Evolutionary conservation across 345 rosid genomes (phyloP).

Genomic region (Noccaea caerulescens): DNA sequence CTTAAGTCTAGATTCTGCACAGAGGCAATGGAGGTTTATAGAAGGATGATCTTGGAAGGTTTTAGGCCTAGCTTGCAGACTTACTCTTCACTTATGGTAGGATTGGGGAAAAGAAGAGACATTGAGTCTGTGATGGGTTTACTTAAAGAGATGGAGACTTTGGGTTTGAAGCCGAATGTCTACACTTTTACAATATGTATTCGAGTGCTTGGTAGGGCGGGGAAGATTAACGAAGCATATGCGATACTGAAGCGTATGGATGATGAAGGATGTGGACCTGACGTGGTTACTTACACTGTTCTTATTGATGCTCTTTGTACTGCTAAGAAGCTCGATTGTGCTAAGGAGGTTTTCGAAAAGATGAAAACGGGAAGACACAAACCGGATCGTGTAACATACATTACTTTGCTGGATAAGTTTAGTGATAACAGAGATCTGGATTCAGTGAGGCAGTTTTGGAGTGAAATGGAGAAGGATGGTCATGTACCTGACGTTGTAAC

Average conservation of each 20-base stretch:
- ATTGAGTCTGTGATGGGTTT: conserved; percentile 67
- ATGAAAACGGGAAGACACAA: conserved; percentile 81
- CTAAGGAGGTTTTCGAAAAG: conserved; percentile 62
- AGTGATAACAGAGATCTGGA: conserved; percentile 72
- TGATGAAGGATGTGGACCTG: conserved; percentile 83
- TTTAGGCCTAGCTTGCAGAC: conserved; percentile 92
- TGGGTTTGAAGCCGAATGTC: conserved; percentile 84
- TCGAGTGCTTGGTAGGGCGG: conserved; percentile 79
- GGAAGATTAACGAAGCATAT: conserved; percentile 72
- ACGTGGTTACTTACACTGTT: conserved; percentile 87
- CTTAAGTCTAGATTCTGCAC: conserved; percentile 63
- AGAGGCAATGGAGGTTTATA: conserved; percentile 72
- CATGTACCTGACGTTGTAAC: conserved; percentile 82
- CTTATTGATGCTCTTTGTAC: conserved; percentile 86
- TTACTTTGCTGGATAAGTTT: conserved; percentile 79
- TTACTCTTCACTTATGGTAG: conserved; percentile 92
- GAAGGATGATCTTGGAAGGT: conserved; percentile 77
- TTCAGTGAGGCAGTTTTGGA: conserved; percentile 74
- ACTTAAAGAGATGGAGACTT: conserved; percentile 75
- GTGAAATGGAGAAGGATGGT: conserved; percentile 84
- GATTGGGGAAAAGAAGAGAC: conserved; percentile 82
- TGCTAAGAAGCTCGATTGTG: conserved; percentile 66
- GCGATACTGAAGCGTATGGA: conserved; percentile 81
- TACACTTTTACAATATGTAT: conserved; percentile 95
- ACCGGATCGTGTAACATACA: conserved; percentile 81